Evolutionary conservation across 2,329 filamentous ascomycete genomes (phyloP).

Genomic region (Cladorrhinum sp.): DNA sequence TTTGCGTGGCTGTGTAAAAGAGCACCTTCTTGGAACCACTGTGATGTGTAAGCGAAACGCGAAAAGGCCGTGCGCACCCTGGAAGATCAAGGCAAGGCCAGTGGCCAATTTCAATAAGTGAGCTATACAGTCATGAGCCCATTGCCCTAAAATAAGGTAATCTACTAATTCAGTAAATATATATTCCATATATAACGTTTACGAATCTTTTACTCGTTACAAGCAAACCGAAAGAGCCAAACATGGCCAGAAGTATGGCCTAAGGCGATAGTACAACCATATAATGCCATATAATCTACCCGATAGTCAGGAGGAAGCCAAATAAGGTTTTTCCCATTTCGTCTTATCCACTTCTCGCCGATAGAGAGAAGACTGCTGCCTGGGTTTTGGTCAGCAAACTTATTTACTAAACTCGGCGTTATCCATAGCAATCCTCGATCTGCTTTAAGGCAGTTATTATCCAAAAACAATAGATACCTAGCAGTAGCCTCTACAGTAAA

Average conservation of each 20-base stretch:
- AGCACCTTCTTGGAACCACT: too few species aligned
- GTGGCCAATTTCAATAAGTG: too few species aligned
- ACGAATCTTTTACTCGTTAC: not conserved
- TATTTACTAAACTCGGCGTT: not conserved
- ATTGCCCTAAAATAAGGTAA: too few species aligned
- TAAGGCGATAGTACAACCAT: constrained; percentile 2
- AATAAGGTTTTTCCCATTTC: constrained; percentile 6
- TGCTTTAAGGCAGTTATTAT: not conserved
- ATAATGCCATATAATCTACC: not conserved
- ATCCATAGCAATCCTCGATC: constrained; percentile 1
- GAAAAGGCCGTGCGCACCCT: too few species aligned
- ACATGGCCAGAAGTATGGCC: constrained; percentile 8
- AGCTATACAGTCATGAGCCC: too few species aligned
- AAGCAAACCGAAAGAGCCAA: constrained; percentile 10
- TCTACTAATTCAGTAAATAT: too few species aligned
- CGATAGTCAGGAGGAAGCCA: constrained; percentile 10
- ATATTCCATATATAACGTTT: not conserved
- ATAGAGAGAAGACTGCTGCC: not conserved
- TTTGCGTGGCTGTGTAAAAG: too few species aligned
- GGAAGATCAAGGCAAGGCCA: too few species aligned
- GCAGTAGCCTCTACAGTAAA: not conserved
- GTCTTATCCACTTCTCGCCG: constrained; percentile 5
- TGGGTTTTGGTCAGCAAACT: not conserved
- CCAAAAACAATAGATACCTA: not conserved
- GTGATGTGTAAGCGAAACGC: too few species aligned